A percentile compares a stretch with the other conserved stretches of the same genome.
These are phyloP conservation scores for Kodamaea derodonti DNA, from an alignment of 1,139 yeast species.

Conservation along the genomic window DNA sequence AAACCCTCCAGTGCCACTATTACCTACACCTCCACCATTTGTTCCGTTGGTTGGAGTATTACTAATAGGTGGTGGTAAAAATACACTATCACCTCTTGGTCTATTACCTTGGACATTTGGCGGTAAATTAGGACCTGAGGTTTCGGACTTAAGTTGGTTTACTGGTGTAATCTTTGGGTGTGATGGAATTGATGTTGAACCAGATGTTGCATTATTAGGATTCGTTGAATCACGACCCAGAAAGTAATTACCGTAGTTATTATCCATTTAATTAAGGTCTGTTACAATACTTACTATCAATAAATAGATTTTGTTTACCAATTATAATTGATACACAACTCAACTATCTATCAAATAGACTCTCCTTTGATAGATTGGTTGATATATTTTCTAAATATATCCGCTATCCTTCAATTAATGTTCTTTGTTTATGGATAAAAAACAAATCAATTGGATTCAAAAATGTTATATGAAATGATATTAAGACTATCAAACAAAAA, in stretches of 20 bases:
- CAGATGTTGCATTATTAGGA: not conserved
- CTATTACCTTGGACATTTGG: conserved; percentile 6
- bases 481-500: too few relatives aligned
- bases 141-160: not conserved
- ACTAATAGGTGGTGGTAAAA: conserved; percentile 22
- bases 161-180: not conserved
- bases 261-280: too few relatives aligned
- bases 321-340: too few relatives aligned
- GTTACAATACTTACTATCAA: too few relatives aligned
- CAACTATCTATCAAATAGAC: too few relatives aligned
- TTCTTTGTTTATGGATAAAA: too few relatives aligned
- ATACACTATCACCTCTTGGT: conserved; percentile 21
- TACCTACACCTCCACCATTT: not conserved
- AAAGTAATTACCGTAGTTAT: conserved; percentile 16
- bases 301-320: too few relatives aligned
- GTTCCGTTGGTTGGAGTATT: conserved; percentile 3
- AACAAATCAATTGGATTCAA: not conserved
- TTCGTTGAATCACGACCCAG: conserved; percentile 2
- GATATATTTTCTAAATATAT: too few relatives aligned
- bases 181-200: not conserved
- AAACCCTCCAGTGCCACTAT: conserved; percentile 5
- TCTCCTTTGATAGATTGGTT: too few relatives aligned
- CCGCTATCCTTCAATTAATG: too few relatives aligned
- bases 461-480: not conserved
- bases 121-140: not conserved